Percentiles rank a stretch among this genome's conserved stretches.
These are phyloP conservation scores for Colletotrichum tropicicola DNA, from an alignment of 2,329 filamentous ascomycete species.

Conservation along the genomic window DNA sequence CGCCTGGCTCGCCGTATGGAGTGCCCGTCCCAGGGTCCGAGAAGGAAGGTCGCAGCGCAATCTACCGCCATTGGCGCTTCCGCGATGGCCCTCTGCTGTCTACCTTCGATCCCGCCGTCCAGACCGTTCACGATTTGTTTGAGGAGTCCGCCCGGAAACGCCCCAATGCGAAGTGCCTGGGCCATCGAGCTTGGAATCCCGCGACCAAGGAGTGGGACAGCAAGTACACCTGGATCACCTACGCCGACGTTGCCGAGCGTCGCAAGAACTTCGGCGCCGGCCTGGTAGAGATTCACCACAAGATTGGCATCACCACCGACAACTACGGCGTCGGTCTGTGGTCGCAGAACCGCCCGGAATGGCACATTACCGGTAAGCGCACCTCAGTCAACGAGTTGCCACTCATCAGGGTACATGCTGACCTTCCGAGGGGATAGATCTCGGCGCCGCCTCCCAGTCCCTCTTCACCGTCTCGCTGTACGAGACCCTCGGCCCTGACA, in stretches of 20 bases:
- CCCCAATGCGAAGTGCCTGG: slow-evolving; percentile 78
- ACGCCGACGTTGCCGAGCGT: slow-evolving; percentile 79
- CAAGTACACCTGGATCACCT: slow-evolving; percentile 85
- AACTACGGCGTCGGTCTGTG: slow-evolving; percentile 84
- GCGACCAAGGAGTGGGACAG: slow-evolving; percentile 76
- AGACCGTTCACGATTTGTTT: slow-evolving; percentile 83
- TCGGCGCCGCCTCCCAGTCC: slow-evolving; percentile 86
- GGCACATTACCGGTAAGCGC: slow-evolving; percentile 77
- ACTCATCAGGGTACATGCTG: no score
- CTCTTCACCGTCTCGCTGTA: slow-evolving; percentile 94
- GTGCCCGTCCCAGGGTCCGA: slow-evolving; percentile 80
- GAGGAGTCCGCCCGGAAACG: slow-evolving; percentile 71
- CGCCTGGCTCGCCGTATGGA: slow-evolving; percentile 80
- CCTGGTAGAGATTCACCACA: slow-evolving; percentile 81
- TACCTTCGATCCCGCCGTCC: slow-evolving; percentile 75
- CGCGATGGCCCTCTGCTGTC: slow-evolving; percentile 75
- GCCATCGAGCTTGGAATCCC: slow-evolving; percentile 81
- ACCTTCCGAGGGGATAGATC: slow-evolving; percentile 60
- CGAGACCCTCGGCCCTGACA: slow-evolving; percentile 91
- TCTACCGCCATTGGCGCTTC: slow-evolving; percentile 88
- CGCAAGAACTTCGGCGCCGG: slow-evolving; percentile 88
- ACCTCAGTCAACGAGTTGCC: no score
- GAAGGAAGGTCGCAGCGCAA: slow-evolving; percentile 73
- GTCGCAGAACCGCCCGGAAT: slow-evolving; percentile 87
- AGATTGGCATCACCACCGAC: slow-evolving; percentile 67